Percentiles rank a stretch among this genome's conserved stretches.
Evolutionary conservation across 1,284 basidiomycete genomes (phyloP).

Genomic region (Malassezia sp.): DNA sequence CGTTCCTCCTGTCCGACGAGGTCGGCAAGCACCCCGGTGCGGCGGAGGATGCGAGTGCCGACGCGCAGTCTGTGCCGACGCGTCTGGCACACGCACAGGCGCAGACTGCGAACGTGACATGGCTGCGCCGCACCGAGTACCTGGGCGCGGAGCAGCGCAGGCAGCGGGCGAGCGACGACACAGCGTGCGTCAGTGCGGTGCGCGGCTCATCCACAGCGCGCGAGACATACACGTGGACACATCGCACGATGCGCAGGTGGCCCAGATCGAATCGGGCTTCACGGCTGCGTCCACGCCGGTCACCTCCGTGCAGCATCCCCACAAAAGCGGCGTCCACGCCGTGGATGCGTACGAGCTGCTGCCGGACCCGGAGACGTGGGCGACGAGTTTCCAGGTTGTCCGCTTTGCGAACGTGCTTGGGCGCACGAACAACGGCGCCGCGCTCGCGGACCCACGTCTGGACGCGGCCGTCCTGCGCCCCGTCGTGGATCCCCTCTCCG

Average conservation of each 20-base stretch:
- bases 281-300: slow-evolving; percentile 28
- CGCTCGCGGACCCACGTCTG: slow-evolving; percentile 30
- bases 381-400: slow-evolving; percentile 39
- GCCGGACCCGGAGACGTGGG: slow-evolving; percentile 45
- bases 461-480: slow-evolving; percentile 34
- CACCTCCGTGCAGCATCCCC: slow-evolving; percentile 28
- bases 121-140: slow-evolving; percentile 43
- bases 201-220: slow-evolving; percentile 19
- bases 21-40: too few species aligned
- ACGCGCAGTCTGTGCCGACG: background rate
- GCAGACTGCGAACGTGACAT: slow-evolving; percentile 34
- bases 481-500: slow-evolving; percentile 22
- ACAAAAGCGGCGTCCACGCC: slow-evolving; percentile 35
- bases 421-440: slow-evolving; percentile 22
- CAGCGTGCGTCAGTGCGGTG: too few species aligned
- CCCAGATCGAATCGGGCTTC: slow-evolving; percentile 38
- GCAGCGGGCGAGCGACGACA: slow-evolving; percentile 25
- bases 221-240: slow-evolving; percentile 30
- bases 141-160: slow-evolving; percentile 34
- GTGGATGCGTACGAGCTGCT: slow-evolving; percentile 37
- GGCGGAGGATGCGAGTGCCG: background rate
- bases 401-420: slow-evolving; percentile 40
- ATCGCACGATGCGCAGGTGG: slow-evolving; percentile 31
- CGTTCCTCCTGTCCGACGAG: slow-evolving; percentile 33
- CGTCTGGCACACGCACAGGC: background rate